Conservation (phyloP, 352 stramenopile genomes). For the Globisporangium camurandrum region DNA sequence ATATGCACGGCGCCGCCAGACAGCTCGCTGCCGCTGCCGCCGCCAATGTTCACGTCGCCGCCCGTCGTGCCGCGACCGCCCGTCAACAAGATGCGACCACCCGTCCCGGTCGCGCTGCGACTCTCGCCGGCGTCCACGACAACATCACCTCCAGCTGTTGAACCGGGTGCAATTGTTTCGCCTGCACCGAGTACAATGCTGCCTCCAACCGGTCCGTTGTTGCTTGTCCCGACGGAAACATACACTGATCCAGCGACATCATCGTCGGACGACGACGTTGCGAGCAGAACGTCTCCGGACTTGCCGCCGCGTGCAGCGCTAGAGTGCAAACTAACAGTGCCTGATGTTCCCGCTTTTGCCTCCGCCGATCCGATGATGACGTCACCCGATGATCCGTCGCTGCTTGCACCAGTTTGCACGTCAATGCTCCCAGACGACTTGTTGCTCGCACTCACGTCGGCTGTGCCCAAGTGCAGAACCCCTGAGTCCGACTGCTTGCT, state of each 20-base stretch:
- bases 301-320: constrained; percentile 6
- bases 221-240: constrained; percentile 7
- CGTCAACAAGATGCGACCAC: constrained; percentile 1
- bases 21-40: not conserved
- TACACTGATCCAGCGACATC: constrained; percentile 10
- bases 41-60: not conserved
- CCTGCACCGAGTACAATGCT: not conserved
- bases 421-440: constrained; percentile 16
- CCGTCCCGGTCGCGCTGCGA: not conserved
- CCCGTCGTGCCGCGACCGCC: not conserved
- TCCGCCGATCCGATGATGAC: constrained; percentile 15
- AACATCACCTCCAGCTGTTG: not conserved
- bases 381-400: constrained; percentile 11
- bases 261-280: constrained; percentile 7
- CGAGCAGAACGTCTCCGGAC: constrained; percentile 15
- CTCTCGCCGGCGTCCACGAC: constrained; percentile 4
- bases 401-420: constrained; percentile 15
- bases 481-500: constrained; percentile 28
- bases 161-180: not conserved
- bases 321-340: constrained; percentile 14
- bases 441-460: constrained; percentile 10
- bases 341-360: constrained; percentile 12
- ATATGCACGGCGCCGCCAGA: no score
- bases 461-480: constrained; percentile 13
- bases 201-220: not conserved